Base-by-base conservation (phyloP, 2,329 filamentous ascomycete species). In the Malbranchea zuffiana region DNA sequence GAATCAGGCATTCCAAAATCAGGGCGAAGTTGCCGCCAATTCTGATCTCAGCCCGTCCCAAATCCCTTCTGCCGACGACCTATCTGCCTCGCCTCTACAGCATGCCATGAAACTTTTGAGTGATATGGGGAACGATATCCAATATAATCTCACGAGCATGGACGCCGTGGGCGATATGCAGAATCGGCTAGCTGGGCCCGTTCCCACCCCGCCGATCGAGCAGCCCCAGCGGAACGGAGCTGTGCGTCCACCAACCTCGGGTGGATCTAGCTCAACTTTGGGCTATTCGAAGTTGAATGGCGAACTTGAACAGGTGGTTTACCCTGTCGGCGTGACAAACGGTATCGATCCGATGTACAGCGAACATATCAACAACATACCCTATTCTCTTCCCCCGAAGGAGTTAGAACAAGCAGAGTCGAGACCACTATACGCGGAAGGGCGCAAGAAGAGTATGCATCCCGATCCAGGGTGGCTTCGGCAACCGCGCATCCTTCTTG, bases 341-440 rank as follows among this genome's bases (percentile, higher is more conserved):
- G 87, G 87, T 36, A 95, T 95, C 47, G 87, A 95, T 54, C 87
- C 88, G 1, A 90, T 93, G 71, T 87, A 88, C 54, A 81, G 83
- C 49, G 87, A 95, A 50, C 86, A 95, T 53, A 85, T 95, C 53
- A 78, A 88, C 63, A 94, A 93, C 55, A 92, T 95, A 39, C 85
- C 87, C 0, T 96, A 94, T 54, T 70, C 80, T 6, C 68, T 84
- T 61, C 84, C 74, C 11, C 69, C 82, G 2, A 84, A 81, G 47
- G 67, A 70, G 4, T 50, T 65, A 11, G 72, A 77, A 33, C 47
- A 63, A 10, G 47, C 60, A 31, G 67, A 73, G 42, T 46, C 65
- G 42, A 59, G 65, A 36, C 57, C 64, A 25, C 63, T 64, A 44
- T 60, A 61, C 24, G 51, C 62, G 28, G 72, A 74, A 31, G 62